These are phyloP conservation scores for Pholiota conissans DNA, from an alignment of 768 basidiomycete genomes.

Conservation along the genomic window DNA sequence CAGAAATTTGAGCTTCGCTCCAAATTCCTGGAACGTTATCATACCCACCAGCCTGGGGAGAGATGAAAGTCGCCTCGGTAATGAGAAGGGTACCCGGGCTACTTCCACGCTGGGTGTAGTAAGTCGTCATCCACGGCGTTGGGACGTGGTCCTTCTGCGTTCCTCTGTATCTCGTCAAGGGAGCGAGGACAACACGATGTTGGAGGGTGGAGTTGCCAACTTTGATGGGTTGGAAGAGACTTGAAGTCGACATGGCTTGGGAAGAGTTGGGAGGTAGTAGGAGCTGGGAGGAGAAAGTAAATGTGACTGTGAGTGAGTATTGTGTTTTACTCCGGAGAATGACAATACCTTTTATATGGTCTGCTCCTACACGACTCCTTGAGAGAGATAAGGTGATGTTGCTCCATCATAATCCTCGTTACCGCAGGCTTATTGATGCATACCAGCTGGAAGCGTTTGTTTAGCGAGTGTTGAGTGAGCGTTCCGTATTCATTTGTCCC, in stretches of 20 bases:
- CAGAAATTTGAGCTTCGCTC: slow-evolving; percentile 44
- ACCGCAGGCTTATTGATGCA: too few species aligned
- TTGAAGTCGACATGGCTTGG: slow-evolving; percentile 10
- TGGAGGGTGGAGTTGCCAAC: slow-evolving; percentile 41
- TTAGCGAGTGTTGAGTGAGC: too few species aligned
- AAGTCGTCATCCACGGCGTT: slow-evolving; percentile 34
- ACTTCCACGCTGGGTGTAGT: slow-evolving; percentile 49
- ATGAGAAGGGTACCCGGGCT: slow-evolving; percentile 54
- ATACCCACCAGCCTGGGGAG: slow-evolving; percentile 38
- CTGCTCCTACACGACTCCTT: too few species aligned
- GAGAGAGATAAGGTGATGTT: too few species aligned
- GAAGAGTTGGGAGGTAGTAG: too few species aligned
- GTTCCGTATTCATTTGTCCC: too few species aligned
- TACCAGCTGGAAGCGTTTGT: too few species aligned
- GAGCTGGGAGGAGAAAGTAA: too few species aligned
- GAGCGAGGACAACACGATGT: slow-evolving; percentile 56
- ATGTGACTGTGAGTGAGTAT: neutral
- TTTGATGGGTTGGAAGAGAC: slow-evolving; percentile 47
- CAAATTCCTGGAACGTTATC: slow-evolving; percentile 48
- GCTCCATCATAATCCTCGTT: too few species aligned
- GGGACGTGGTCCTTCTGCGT: slow-evolving; percentile 34
- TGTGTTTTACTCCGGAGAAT: neutral
- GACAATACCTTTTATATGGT: too few species aligned
- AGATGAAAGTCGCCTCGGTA: slow-evolving; percentile 56
- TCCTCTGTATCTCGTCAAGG: slow-evolving; percentile 47